Evolutionary conservation across 345 rosid genomes (phyloP).

Genomic region (Brassica incana): DNA sequence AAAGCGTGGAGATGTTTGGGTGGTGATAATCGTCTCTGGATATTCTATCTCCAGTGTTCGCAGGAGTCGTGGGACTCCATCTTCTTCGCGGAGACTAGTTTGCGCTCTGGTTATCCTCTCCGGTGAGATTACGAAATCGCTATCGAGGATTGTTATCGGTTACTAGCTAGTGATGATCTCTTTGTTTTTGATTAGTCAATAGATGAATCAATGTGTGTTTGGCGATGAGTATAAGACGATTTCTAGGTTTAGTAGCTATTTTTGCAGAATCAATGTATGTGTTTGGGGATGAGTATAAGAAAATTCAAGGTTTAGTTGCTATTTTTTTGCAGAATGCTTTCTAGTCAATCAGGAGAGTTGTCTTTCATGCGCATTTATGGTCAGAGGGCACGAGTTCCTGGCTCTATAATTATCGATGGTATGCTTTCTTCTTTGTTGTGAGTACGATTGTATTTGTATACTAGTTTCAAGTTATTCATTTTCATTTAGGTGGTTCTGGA

Average conservation of each 20-base stretch:
- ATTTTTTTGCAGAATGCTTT: constrained; percentile 24
- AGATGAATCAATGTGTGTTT: neutral
- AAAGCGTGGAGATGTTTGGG: constrained; percentile 56
- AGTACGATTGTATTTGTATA: neutral
- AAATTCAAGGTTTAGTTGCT: neutral
- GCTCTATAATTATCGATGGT: constrained; percentile 85
- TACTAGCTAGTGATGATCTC: neutral
- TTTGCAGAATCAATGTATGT: constrained; percentile 20
- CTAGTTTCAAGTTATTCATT: too few relatives aligned
- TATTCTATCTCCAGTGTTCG: constrained; percentile 53
- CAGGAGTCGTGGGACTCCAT: constrained; percentile 55
- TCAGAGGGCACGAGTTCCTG: constrained; percentile 61
- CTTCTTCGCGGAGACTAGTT: constrained; percentile 65
- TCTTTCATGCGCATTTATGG: constrained; percentile 73
- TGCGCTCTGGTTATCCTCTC: constrained; percentile 67
- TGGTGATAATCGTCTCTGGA: constrained; percentile 66
- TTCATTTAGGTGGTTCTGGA: constrained; percentile 72
- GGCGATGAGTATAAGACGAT: neutral
- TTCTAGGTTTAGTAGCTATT: neutral
- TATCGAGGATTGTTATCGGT: neutral
- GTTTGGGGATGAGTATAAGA: neutral
- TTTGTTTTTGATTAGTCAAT: neutral
- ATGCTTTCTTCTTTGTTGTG: neutral
- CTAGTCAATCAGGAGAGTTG: constrained; percentile 44
- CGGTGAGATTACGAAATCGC: constrained; percentile 44